phyloP scores from a whole-genome alignment of 768 basidiomycete species.

The Neoboletus brunneissimus region DNA sequence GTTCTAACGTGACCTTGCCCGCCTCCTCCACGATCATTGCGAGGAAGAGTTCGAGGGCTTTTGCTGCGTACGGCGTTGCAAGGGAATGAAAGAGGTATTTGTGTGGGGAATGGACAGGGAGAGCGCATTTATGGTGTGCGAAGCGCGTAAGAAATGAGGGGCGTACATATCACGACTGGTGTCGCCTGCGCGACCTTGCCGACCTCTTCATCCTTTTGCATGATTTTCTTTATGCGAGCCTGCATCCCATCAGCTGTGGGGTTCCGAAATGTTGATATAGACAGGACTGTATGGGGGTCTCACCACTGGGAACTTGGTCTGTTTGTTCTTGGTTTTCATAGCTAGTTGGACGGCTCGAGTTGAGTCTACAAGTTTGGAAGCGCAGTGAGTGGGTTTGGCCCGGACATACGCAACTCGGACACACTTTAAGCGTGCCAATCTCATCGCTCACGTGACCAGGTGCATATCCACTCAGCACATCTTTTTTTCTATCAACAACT shows the following conservation, averaged over 20 bases:
- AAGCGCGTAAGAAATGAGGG: slow-evolving; percentile 7
- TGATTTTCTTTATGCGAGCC: slow-evolving; percentile 99
- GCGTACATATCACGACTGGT: slow-evolving; percentile 93
- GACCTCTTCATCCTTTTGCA: slow-evolving; percentile 99
- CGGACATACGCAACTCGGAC: slow-evolving; percentile 9
- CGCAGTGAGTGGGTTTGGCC: not conserved
- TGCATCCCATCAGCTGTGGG: slow-evolving; percentile 31
- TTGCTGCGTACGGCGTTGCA: slow-evolving; percentile 52
- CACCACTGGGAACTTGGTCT: slow-evolving; percentile 89
- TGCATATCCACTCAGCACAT: not conserved
- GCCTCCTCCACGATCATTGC: slow-evolving; percentile 80
- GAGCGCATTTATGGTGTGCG: slow-evolving; percentile 12
- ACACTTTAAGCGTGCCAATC: slow-evolving; percentile 11
- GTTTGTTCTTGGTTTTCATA: slow-evolving; percentile 91
- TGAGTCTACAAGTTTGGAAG: not conserved
- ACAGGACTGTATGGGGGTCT: slow-evolving; percentile 28
- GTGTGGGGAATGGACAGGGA: not conserved
- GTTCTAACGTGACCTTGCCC: slow-evolving; percentile 69
- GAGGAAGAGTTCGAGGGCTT: slow-evolving; percentile 91
- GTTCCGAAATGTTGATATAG: not conserved
- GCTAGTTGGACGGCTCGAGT: not conserved
- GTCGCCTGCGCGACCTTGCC: slow-evolving; percentile 97
- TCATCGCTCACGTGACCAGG: slow-evolving; percentile 27
- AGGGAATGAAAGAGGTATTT: not conserved
- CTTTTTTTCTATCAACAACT: not conserved